A percentile compares a stretch with the other conserved stretches of the same genome.
Evolutionary conservation across 2,329 filamentous ascomycete genomes (phyloP).

Genomic region (Huntiella moniliformis): DNA sequence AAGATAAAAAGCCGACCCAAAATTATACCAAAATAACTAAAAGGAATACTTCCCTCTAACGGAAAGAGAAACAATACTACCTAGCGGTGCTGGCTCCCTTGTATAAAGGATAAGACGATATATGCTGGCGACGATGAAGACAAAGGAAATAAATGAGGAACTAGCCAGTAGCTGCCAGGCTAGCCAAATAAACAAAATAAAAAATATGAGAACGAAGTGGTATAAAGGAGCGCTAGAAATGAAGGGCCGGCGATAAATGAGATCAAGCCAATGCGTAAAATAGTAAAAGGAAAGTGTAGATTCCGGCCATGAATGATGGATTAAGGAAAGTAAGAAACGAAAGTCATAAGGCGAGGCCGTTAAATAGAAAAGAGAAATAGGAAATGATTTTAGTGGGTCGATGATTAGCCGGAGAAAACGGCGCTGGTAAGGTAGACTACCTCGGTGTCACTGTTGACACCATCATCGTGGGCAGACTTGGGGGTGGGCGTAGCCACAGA

Average conservation of each 20-base stretch:
- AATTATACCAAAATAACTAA: not conserved
- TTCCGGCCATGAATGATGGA: not conserved
- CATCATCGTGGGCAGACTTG: slow-evolving; percentile 14
- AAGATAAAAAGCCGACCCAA: not conserved
- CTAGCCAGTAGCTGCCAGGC: no score
- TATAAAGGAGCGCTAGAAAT: not conserved
- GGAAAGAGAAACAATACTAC: not conserved
- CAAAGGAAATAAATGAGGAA: not conserved
- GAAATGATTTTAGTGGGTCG: slow-evolving; percentile 1
- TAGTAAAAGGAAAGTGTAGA: not conserved
- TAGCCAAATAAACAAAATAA: no score
- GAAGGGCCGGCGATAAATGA: not conserved
- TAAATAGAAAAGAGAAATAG: slow-evolving; percentile 6
- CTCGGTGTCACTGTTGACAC: slow-evolving; percentile 16
- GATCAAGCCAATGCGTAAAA: not conserved
- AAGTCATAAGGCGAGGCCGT: not conserved
- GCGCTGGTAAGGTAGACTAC: slow-evolving; percentile 29
- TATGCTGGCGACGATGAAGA: not conserved
- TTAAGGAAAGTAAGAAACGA: slow-evolving; percentile 1
- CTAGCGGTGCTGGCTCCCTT: no score
- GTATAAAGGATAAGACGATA: no score
- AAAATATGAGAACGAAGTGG: no score
- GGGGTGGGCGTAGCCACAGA: slow-evolving; percentile 11
- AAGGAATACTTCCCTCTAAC: no score
- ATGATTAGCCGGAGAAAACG: slow-evolving; percentile 26